Evolutionary conservation across 371 early-diverging fungal genomes (phyloP), one percentile per base, ranked within the genome.

Genomic region (Apophysomyces elegans): DNA sequence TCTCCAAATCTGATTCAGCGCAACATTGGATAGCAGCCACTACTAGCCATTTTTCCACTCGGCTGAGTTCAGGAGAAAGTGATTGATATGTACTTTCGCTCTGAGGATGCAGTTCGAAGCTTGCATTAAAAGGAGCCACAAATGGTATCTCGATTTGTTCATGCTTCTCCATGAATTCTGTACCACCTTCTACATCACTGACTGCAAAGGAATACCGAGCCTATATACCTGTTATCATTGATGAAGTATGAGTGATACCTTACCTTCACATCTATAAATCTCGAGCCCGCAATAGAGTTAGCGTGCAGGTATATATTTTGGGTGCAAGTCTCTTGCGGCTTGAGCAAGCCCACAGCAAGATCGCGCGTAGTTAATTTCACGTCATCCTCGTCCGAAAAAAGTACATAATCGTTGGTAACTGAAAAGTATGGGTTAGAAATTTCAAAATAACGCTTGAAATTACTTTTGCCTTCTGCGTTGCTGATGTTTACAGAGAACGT

Each of bases 81-180:
- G 76, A 61, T 14, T 57, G 13, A 43, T 26, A 13, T 38, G 41
- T 13, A 12, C 65, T 63, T 36, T 78, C 76, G 37, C 69, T 74
- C 35, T 74, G 70, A 4, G 73, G 70, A 58, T 71, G 69, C 26
- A 78, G 35, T 57, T 76, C 74, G 65, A 82, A 88, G 41, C 63
- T 66, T 4, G 66, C 68, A 59, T 84, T 85, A 65, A 88, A 86
- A 11, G 86, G 76, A 5, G 72, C 59, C 60, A 73, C 64, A 65
- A 87, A 88, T 7, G 79, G 69, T 37, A 88, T 72, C 35, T 84
- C 75, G 26, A 81, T 43, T 2, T 72, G 56, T 47, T 88, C 87
- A 16, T 64, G 58, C 58, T 85, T 86, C 35, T 82, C 78, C 47
- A 85, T 77, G 14, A 65, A 65, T 32, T 67, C 60, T 7, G 67